Percentiles rank a stretch among this genome's conserved stretches.
phyloP scores from a whole-genome alignment of 2,329 filamentous ascomycete genomes.

The Chaetomiaceae sp. region DNA sequence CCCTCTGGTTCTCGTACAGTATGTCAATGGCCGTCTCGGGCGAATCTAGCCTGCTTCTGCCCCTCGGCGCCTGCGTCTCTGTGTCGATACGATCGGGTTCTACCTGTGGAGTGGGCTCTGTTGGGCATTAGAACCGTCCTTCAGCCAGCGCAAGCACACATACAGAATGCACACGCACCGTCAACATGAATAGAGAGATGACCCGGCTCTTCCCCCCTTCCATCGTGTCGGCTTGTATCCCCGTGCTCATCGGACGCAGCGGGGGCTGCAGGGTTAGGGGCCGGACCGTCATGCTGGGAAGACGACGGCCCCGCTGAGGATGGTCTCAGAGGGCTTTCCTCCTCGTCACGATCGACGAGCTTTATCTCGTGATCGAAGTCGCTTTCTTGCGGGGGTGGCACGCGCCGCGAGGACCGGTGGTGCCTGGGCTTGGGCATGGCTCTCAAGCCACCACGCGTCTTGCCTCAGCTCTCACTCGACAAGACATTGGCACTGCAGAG shows the following conservation, averaged over 20 bases:
- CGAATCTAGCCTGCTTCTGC: constrained; percentile 33
- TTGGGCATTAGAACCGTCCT: not conserved
- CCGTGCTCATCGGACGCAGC: not conserved
- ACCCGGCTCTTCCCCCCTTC: not conserved
- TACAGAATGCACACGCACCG: constrained; percentile 9
- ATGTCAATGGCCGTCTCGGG: constrained; percentile 66
- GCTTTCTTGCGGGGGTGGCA: constrained; percentile 47
- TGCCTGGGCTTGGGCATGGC: constrained; percentile 36
- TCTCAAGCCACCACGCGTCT: constrained; percentile 13
- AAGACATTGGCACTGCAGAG: constrained; percentile 3
- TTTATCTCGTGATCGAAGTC: constrained; percentile 67
- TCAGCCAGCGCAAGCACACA: not conserved
- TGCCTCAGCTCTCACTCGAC: not conserved
- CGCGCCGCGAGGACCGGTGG: constrained; percentile 48
- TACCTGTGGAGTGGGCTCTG: constrained; percentile 19
- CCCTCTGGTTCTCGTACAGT: constrained; percentile 92
- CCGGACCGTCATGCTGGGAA: constrained; percentile 3
- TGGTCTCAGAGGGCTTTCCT: constrained; percentile 10
- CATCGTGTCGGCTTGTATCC: not conserved
- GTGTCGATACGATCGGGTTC: constrained; percentile 10
- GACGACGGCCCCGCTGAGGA: constrained; percentile 13
- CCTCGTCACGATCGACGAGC: constrained; percentile 44
- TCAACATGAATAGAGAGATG: constrained; percentile 19
- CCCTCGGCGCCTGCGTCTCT: constrained; percentile 15
- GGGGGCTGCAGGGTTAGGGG: not conserved